Conservation (phyloP, 2,329 filamentous ascomycete species). For the Exutisphaerella laricina region DNA sequence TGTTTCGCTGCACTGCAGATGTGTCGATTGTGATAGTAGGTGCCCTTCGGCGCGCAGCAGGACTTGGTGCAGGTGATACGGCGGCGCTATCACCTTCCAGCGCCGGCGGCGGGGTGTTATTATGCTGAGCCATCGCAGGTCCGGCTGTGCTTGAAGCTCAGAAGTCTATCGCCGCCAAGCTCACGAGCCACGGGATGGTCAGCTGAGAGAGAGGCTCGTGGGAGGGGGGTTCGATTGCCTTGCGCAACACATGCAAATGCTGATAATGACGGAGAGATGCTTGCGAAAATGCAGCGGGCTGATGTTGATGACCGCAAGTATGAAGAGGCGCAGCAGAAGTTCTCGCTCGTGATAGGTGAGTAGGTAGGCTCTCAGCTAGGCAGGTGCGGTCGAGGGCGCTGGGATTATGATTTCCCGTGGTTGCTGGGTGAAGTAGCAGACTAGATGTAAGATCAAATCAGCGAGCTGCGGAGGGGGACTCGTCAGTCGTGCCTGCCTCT, state of each 20-base stretch:
- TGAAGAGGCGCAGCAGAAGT: too few relatives aligned
- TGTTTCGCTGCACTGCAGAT: constrained; percentile 40
- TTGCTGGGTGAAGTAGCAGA: neutral
- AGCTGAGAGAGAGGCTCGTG: too few relatives aligned
- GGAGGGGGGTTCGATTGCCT: too few relatives aligned
- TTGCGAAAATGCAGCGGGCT: neutral
- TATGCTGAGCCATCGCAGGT: constrained; percentile 5
- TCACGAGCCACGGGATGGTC: neutral
- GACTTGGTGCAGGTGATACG: constrained; percentile 15
- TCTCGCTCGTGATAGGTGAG: too few relatives aligned
- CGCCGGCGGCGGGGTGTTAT: neutral
- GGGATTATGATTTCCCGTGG: neutral
- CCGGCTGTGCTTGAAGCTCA: neutral
- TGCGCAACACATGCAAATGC: constrained; percentile 6
- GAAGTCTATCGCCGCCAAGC: neutral
- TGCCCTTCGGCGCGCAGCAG: constrained; percentile 34
- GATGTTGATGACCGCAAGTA: neutral
- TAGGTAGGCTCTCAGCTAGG: neutral
- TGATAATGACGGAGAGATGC: constrained; percentile 3
- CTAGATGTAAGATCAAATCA: neutral
- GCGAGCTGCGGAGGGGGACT: too few relatives aligned
- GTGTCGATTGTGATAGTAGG: constrained; percentile 50
- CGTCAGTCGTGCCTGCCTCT: neutral
- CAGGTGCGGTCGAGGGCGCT: neutral
- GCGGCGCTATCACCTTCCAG: neutral